Base-by-base conservation (phyloP, 495 filamentous ascomycete species). In the Lepraria neglecta region DNA sequence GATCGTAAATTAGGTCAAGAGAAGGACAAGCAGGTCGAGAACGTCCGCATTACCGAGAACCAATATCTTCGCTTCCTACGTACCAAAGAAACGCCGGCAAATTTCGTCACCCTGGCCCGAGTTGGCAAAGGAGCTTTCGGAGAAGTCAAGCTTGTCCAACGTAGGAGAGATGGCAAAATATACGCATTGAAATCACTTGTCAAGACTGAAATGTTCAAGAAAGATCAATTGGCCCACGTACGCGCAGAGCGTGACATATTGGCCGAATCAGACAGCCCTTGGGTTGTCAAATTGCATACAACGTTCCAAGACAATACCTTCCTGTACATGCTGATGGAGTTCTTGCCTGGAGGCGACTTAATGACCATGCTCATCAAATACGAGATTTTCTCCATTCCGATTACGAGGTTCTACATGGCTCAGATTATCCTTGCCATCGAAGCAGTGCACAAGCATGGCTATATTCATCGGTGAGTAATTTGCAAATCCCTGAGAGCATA, bases 281-380 rank as follows among this genome's bases (percentile, higher is more conserved):
- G 94, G 94, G 86, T 99, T 19, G 94, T 99, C 65, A 97, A 97
- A 78, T 81, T 99, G 62, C 92, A 89, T 73, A 96, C 92, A 19
- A 96, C 94, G 7, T 99, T 97, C 77, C 94, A 99, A 73, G 94
- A 99, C 73, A 77, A 80, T 53, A 91, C 91, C 61, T 97, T 96
- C 75, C 80, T 99, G 15, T 97, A 99, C 76, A 88, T 99, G 83
- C 82, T 99, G 60, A 97, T 99, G 94, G 94, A 99, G 75, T 99
- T 97, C 75, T 82, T 97, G 68, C 94, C 94, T 15, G 94, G 94
- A 71, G 94, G 94, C 69, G 94, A 99, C 79, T 74, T 99, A 70
- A 99, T 99, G 94, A 99, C 94, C 38, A 99, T 99, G 94, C 81
- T 99, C 67, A 99, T 99, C 76, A 97, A 97, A 78, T 97, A 99